Percentiles rank a stretch among this genome's conserved stretches.
Conservation (phyloP, 148 eudicot species). For the Silene uniflora region DNA sequence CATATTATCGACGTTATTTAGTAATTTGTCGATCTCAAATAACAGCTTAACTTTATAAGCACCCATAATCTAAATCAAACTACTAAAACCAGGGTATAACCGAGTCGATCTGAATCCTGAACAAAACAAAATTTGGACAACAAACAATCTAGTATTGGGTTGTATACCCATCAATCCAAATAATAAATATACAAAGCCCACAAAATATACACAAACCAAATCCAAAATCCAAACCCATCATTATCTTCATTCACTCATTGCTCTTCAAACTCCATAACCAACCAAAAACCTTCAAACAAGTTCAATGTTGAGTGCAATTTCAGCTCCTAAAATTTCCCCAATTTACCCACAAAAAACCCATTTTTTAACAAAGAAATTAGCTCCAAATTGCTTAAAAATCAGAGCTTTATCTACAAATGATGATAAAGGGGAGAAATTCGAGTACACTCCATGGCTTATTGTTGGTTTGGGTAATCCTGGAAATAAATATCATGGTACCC, state of each 20-base stretch:
- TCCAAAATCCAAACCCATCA: background rate
- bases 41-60: too few relatives aligned
- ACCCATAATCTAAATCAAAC: too few relatives aligned
- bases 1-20: too few relatives aligned
- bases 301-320: conserved; percentile 55
- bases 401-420: conserved; percentile 38
- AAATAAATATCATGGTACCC: conserved; percentile 78
- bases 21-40: too few relatives aligned
- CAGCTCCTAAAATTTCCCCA: conserved; percentile 36
- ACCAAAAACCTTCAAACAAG: background rate
- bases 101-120: too few relatives aligned
- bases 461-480: conserved; percentile 97
- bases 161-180: too few relatives aligned
- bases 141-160: too few relatives aligned
- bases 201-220: too few relatives aligned
- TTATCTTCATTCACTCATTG: conserved; percentile 1
- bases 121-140: too few relatives aligned
- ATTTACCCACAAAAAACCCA: conserved; percentile 38
- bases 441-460: conserved; percentile 95
- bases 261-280: background rate
- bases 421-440: conserved; percentile 44
- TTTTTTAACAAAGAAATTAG: conserved; percentile 24
- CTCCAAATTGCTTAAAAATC: conserved; percentile 32
- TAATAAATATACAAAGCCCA: too few relatives aligned
- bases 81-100: too few relatives aligned